Percentiles rank a stretch among this genome's conserved stretches.
Evolutionary conservation across 129 eudicot genomes (phyloP).

Genomic region (Escallonia herrerae): DNA sequence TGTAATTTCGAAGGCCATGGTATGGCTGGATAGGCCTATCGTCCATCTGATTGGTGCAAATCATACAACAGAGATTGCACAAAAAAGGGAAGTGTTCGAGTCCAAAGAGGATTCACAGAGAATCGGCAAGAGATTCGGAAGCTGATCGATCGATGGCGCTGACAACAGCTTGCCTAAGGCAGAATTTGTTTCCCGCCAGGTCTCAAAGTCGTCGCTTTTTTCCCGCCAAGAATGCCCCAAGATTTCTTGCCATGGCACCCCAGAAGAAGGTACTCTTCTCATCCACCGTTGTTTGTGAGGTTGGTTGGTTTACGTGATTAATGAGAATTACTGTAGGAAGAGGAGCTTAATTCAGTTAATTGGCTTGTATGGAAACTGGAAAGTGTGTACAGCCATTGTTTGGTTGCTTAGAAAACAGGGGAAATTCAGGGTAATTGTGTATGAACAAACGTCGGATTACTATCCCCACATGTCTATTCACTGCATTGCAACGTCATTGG

Average conservation of each 20-base stretch:
- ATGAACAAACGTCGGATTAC: no score
- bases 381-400: background rate
- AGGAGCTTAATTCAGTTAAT: background rate
- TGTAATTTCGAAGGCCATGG: no score
- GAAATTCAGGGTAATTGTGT: background rate
- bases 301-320: background rate
- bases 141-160: conserved; percentile 37
- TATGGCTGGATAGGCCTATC: conserved; percentile 36
- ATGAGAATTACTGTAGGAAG: background rate
- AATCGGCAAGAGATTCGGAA: background rate
- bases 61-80: background rate
- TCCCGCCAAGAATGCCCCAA: conserved; percentile 30
- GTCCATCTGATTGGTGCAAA: conserved; percentile 38
- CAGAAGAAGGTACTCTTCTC: conserved; percentile 49
- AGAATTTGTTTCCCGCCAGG: conserved; percentile 16
- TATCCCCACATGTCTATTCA: no score
- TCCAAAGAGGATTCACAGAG: conserved; percentile 4
- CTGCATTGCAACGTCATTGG: no score
- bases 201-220: conserved; percentile 18
- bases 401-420: background rate
- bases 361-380: no score
- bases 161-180: conserved; percentile 21
- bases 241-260: conserved; percentile 69
- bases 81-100: background rate
- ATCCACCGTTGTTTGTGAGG: background rate